Conservation (phyloP, 1,139 yeast genomes). For the Yamadazyma atlantica region DNA sequence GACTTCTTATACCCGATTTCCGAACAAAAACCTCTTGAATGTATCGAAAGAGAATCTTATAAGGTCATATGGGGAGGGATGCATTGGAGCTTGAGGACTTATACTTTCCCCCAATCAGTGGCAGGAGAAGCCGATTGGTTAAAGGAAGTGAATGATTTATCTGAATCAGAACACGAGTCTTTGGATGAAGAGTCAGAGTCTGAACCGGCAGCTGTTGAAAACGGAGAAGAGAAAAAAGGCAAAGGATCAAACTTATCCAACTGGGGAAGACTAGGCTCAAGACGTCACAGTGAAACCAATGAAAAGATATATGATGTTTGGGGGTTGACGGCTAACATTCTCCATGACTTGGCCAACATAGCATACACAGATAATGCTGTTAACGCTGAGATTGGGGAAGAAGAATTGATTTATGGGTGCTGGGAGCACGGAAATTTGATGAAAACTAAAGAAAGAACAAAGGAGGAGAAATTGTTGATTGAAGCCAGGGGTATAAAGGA, state of each 20-base stretch:
- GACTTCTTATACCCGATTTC: slow-evolving; percentile 54
- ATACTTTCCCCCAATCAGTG: slow-evolving; percentile 57
- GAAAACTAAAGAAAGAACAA: slow-evolving; percentile 33
- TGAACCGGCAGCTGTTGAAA: slow-evolving; percentile 14
- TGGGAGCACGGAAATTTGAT: slow-evolving; percentile 51
- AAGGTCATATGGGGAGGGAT: slow-evolving; percentile 67
- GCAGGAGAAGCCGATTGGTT: slow-evolving; percentile 62
- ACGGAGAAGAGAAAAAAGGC: slow-evolving; percentile 5
- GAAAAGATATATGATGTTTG: slow-evolving; percentile 68
- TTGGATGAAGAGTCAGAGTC: slow-evolving; percentile 14
- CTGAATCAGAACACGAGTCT: slow-evolving; percentile 44
- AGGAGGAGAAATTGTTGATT: slow-evolving; percentile 37
- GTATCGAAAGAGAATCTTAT: slow-evolving; percentile 42
- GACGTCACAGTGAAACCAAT: slow-evolving; percentile 37
- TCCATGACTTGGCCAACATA: slow-evolving; percentile 73
- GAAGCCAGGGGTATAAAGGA: slow-evolving; percentile 26
- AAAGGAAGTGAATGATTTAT: slow-evolving; percentile 52
- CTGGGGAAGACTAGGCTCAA: slow-evolving; percentile 47
- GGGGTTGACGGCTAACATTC: slow-evolving; percentile 88
- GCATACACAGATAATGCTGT: slow-evolving; percentile 31
- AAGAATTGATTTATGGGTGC: slow-evolving; percentile 59
- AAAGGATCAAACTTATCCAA: slow-evolving; percentile 3
- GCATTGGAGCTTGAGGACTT: slow-evolving; percentile 63
- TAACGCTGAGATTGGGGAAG: slow-evolving; percentile 53
- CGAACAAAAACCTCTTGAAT: slow-evolving; percentile 36